Percentiles rank a stretch among this genome's conserved stretches.
Evolutionary conservation across 257 asterid genomes (phyloP).

Genomic region (Fraxinus americana): DNA sequence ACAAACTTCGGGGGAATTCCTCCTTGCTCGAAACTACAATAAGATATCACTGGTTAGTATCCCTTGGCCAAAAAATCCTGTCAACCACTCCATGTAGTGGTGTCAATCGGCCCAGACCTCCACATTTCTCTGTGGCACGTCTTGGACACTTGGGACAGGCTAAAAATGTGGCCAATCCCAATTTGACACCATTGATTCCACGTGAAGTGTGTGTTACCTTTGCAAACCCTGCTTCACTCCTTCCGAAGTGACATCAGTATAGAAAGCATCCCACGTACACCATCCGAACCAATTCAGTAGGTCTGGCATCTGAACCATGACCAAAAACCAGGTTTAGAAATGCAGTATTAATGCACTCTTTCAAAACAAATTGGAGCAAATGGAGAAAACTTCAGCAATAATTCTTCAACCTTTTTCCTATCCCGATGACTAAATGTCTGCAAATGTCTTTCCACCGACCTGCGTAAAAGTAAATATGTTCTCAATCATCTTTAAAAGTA

Average conservation of each 20-base stretch:
- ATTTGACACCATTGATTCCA: neutral
- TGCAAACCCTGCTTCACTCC: constrained; percentile 82
- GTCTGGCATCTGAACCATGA: constrained; percentile 74
- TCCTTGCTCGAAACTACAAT: constrained; percentile 67
- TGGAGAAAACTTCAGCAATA: constrained; percentile 6
- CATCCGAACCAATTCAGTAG: constrained; percentile 97
- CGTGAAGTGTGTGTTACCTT: constrained; percentile 43
- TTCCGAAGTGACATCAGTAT: constrained; percentile 78
- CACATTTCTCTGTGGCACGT: neutral
- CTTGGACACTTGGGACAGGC: neutral
- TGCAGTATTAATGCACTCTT: neutral
- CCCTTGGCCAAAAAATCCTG: constrained; percentile 1
- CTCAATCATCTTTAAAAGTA: neutral
- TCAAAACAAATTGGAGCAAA: neutral
- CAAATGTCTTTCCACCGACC: constrained; percentile 81
- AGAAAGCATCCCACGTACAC: constrained; percentile 99
- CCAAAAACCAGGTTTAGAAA: constrained; percentile 14
- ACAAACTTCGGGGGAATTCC: constrained; percentile 84
- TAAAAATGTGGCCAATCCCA: neutral
- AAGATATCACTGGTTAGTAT: constrained; percentile 2
- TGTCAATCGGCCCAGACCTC: neutral
- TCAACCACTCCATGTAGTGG: neutral
- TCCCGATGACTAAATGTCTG: constrained; percentile 86
- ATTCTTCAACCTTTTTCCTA: constrained; percentile 67
- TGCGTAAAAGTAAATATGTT: constrained; percentile 32